These are phyloP conservation scores for Zarea fungicola DNA, from an alignment of 2,329 filamentous ascomycete genomes.

Conservation along the genomic window DNA sequence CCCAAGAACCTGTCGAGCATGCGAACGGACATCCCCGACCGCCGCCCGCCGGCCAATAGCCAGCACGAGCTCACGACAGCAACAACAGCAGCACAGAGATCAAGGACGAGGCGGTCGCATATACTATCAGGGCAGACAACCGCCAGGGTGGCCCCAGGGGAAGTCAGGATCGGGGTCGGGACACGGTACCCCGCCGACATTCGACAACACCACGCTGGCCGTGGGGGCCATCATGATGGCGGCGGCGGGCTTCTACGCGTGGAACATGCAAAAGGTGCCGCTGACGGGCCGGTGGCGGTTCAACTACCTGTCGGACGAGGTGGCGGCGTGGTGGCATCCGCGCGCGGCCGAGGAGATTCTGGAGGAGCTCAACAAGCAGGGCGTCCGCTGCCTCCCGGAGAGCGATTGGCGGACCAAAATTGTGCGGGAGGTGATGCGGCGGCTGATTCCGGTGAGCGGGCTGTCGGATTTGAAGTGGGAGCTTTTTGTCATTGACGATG, in stretches of 20 bases:
- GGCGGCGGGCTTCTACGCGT: conserved; percentile 56
- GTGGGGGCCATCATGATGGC: conserved; percentile 36
- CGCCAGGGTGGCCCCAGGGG: too few species aligned
- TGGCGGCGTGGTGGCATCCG: conserved; percentile 42
- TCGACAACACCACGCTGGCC: background rate
- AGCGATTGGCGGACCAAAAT: conserved; percentile 50
- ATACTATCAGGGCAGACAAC: background rate
- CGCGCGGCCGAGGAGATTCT: conserved; percentile 38
- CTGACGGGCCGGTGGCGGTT: conserved; percentile 68
- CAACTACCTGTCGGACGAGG: conserved; percentile 56
- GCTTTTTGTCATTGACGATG: conserved; percentile 67
- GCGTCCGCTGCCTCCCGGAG: conserved; percentile 51
- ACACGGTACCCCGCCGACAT: too few species aligned
- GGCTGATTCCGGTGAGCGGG: conserved; percentile 63
- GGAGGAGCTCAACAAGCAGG: conserved; percentile 45
- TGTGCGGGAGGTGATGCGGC: conserved; percentile 60
- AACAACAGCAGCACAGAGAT: too few species aligned
- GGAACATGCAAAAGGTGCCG: conserved; percentile 67
- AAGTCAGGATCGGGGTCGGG: too few species aligned
- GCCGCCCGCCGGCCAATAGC: background rate
- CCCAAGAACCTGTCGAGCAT: background rate
- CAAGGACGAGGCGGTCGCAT: too few species aligned
- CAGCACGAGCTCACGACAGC: background rate
- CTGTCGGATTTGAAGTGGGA: conserved; percentile 60
- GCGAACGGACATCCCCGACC: background rate